Evolutionary conservation across 352 stramenopile genomes (phyloP), one percentile per base, ranked within the genome.

Genomic region (Phytopythium aichiense): DNA sequence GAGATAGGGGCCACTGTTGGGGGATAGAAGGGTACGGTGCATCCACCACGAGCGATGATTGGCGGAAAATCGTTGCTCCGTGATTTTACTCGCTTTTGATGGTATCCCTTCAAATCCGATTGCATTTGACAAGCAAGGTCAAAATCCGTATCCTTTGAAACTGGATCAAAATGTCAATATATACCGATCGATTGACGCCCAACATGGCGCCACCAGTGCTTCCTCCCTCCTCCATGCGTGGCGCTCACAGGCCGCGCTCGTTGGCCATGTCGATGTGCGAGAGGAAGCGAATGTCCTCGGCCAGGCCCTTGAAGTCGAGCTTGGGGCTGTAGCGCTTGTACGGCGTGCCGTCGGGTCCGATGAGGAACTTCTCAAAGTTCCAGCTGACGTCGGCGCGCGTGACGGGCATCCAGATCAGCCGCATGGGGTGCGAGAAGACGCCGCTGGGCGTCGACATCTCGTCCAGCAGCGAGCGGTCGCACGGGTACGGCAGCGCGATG

Each of bases 331-430:
- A 92, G 68, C 83, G 83, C 61, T 85, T 87, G 77, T 77, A 90
- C 22, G 83, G 83, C 64, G 87, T 85, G 63, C 83, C 83, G 58
- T 92, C 80, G 3, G 79, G 79, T 15, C 79, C 82, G 56, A 92
- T 89, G 23, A 92, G 62, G 68, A 92, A 92, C 83, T 92, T 91
- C 65, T 92, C 83, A 72, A 92, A 92, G 66, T 91, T 92, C 83
- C 83, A 92, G 65, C 79, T 89, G 18, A 92, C 71, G 49, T 92
- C 83, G 66, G 81, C 76, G 35, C 83, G 81, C 45, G 83, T 91
- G 42, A 92, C 79, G 23, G 83, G 83, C 83, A 92, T 92, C 83
- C 83, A 92, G 51, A 91, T 89, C 63, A 92, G 79, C 18, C 81
- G 83, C 83, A 92, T 92, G 15, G 81, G 83, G 66, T 91, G 81